Base-by-base conservation (phyloP, 225 moss, liverwort and hornwort genomes). In the Antitrichia curtipendula region DNA sequence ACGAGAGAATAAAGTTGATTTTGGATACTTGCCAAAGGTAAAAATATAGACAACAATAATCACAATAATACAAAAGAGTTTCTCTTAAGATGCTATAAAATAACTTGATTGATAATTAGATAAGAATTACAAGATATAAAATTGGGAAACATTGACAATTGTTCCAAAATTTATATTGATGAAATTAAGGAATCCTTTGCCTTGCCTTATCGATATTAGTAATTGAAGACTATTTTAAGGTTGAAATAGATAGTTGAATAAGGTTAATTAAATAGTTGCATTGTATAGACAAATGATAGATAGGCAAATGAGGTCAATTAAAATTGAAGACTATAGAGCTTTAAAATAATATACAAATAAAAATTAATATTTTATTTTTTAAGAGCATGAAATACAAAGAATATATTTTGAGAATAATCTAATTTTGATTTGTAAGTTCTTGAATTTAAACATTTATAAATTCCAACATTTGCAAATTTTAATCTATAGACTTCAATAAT, bases 131-230 rank as follows among this genome's bases (percentile, higher is more conserved):
- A 28, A 43, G 10, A 43, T 43, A 27, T 71, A 29, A 28, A 6
- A 29, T 6, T 38, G 23, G 7, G 18, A 7, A 40, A 38, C 18
- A 47, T 18, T 73, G 12, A 74, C 0, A 12, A 49, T 74, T 49
- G 74, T 18, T 31, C 12, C 7, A 12, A 74, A n/a, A 19, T 20
- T 28, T 73, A 4, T 29, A 31, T 47, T 19, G 7, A 31, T 12
- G 6, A 74, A 4, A 49, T 7, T 11, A 20, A 43, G 0, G 3
- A 73, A 1, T 28, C 27, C 3, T 1, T 40, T 0, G 0, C 14
- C 15, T 25, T 41, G 5, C 45, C 0, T 17, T 71, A 71, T 0
- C 28, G 16, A 45, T 3, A 72, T 3, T 71, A 45, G 13, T 18
- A 29, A 11, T 47, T 45, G 18, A 49, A 49, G 49, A 49, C 49